Percentiles rank a stretch among this genome's conserved stretches.
phyloP scores from a whole-genome alignment of 2,329 filamentous ascomycete genomes.

The Monosporascus sp. region DNA sequence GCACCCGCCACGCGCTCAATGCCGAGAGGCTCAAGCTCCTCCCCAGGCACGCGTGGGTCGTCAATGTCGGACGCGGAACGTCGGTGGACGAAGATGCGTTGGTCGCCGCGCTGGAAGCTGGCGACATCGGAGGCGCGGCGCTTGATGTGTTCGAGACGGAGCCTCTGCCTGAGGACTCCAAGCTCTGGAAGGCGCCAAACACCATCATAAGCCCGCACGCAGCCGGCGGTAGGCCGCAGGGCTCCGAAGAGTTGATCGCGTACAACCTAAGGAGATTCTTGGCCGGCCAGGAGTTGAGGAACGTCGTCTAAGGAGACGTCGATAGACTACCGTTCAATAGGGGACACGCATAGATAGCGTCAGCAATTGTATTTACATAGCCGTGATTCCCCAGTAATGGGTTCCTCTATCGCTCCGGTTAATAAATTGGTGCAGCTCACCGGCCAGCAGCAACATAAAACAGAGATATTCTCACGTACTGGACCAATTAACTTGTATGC shows the following conservation, averaged over 20 bases:
- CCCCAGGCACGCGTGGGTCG: conserved; percentile 52
- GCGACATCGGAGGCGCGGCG: conserved; percentile 41
- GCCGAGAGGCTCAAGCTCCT: conserved; percentile 46
- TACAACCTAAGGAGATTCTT: conserved; percentile 56
- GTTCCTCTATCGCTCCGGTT: no score
- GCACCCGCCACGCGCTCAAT: conserved; percentile 51
- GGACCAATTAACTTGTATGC: no score
- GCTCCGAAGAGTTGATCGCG: conserved; percentile 52
- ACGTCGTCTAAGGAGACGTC: conserved; percentile 33
- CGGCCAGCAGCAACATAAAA: no score
- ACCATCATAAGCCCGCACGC: conserved; percentile 51
- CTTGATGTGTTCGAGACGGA: conserved; percentile 41
- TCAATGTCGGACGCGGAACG: conserved; percentile 48
- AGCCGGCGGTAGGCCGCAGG: conserved; percentile 56
- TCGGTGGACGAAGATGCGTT: conserved; percentile 45
- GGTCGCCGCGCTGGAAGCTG: conserved; percentile 37
- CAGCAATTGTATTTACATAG: no score
- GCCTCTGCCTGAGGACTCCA: conserved; percentile 32
- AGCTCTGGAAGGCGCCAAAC: conserved; percentile 48
- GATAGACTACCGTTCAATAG: no score
- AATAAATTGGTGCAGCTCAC: no score
- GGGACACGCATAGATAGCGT: no score
- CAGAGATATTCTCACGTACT: no score
- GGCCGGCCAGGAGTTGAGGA: conserved; percentile 54
- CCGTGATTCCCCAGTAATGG: no score